Evolutionary conservation across 2,329 filamentous ascomycete species (phyloP), one percentile per base, ranked within the genome.

Genomic region (Pseudogymnoascus sp.): DNA sequence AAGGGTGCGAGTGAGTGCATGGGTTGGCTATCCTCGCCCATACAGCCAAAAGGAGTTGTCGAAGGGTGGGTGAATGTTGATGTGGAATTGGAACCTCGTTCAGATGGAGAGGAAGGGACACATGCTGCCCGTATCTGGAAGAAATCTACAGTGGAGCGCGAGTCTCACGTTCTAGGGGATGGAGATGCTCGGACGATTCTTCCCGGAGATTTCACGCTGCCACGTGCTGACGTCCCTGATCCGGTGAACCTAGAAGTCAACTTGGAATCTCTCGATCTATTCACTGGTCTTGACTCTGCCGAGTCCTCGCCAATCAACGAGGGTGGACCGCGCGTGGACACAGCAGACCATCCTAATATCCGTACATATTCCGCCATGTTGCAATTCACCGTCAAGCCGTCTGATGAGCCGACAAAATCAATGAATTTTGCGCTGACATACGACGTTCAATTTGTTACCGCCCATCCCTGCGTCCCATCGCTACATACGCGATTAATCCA

Each of bases 21-120:
- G 82, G 85, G 85, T 59, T 87, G 85, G 85, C 77, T 88, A 60
- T 86, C 83, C 9, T 85, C 81, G 30, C 80, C 84, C 60, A 76
- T 87, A 16, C 67, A 78, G 1, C 84, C 84, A 0, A 70, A 75
- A 11, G 79, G 77, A 0, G 67, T 80, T 14, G 73, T 72, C 6
- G 79, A 84, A 54, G 82, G 83, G 8, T 86, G 84, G 82, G 71
- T 85, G 16, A 80, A 83, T 61, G 77, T 87, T 54, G 78, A 82
- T 20, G 79, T 79, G 12, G 78, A 83, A 59, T 76, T 81, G 59
- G 75, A 82, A 25, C 71, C 74, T 39, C 39, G 58, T 43, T 30
- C 61, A 81, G 81, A 79, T 58, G 79, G 82, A 63, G 69, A 79
- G 59, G 74, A 76, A 22, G 77, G 77, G 39, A 73, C 80, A 12